Percentiles rank a stretch among this genome's conserved stretches.
These are phyloP conservation scores for Gaeumannomyces tritici DNA, from an alignment of 2,329 filamentous ascomycete genomes.

Conservation along the genomic window DNA sequence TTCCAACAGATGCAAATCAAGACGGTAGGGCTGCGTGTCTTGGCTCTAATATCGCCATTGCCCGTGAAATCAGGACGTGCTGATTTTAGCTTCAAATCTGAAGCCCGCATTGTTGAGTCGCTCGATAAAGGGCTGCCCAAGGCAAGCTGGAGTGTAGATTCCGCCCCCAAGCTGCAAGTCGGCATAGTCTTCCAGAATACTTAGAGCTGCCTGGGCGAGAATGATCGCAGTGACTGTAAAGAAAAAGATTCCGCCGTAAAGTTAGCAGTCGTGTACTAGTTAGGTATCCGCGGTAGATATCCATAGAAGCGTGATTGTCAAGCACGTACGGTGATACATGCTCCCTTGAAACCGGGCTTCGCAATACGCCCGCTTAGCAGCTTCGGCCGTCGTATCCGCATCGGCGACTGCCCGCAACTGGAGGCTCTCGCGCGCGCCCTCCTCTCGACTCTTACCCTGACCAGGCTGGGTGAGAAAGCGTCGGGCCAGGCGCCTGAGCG, in stretches of 20 bases:
- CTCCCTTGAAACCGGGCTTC: conserved; percentile 48
- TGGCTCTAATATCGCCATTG: no score
- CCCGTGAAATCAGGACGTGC: background rate
- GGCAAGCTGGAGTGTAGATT: conserved; percentile 60
- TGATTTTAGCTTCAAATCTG: conserved; percentile 46
- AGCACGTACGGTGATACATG: conserved; percentile 52
- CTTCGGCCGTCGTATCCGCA: conserved; percentile 36
- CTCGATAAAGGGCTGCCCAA: conserved; percentile 59
- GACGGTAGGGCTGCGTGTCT: no score
- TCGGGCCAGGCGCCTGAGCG: conserved; percentile 33
- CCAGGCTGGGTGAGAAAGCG: conserved; percentile 42
- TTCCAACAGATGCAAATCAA: no score
- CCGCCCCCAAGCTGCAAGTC: conserved; percentile 53
- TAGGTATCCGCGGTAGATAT: background rate
- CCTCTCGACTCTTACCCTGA: conserved; percentile 41
- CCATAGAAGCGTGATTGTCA: background rate
- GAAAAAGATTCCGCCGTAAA: background rate
- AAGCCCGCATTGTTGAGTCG: conserved; percentile 52
- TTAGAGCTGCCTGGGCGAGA: conserved; percentile 53
- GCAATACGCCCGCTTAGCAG: conserved; percentile 40
- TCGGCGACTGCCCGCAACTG: conserved; percentile 55
- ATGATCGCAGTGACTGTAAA: conserved; percentile 53
- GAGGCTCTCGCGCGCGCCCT: conserved; percentile 46
- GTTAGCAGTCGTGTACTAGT: background rate
- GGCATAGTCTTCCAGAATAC: conserved; percentile 56